Evolutionary conservation across 352 stramenopile species (phyloP).

Genomic region (Pseudoperonospora humuli): DNA sequence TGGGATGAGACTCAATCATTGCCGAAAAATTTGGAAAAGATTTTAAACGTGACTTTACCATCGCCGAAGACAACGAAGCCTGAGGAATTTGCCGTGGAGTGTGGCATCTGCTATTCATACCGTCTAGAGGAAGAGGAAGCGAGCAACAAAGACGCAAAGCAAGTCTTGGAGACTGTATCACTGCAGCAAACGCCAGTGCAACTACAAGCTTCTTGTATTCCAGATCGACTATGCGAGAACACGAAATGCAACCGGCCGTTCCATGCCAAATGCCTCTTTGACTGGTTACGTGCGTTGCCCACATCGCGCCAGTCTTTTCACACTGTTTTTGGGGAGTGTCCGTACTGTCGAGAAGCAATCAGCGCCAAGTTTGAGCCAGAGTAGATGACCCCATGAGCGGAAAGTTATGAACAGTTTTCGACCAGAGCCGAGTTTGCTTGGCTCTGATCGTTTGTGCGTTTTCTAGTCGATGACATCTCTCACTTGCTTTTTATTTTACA

Average conservation of each 20-base stretch:
- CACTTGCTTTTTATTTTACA: slow-evolving; percentile 5
- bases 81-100: slow-evolving; percentile 78
- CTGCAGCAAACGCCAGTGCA: neutral
- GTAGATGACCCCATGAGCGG: slow-evolving; percentile 17
- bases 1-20: slow-evolving; percentile 51
- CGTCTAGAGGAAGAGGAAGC: slow-evolving; percentile 37
- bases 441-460: slow-evolving; percentile 9
- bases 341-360: slow-evolving; percentile 86
- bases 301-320: slow-evolving; percentile 86
- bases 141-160: slow-evolving; percentile 1
- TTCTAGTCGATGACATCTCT: slow-evolving; percentile 8
- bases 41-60: slow-evolving; percentile 57
- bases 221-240: slow-evolving; percentile 84
- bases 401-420: slow-evolving; percentile 13
- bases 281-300: slow-evolving; percentile 85
- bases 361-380: slow-evolving; percentile 57
- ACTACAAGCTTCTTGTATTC: slow-evolving; percentile 31
- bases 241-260: slow-evolving; percentile 76
- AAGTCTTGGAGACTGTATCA: neutral
- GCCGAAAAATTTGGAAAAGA: slow-evolving; percentile 58
- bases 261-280: slow-evolving; percentile 82
- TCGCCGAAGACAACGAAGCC: slow-evolving; percentile 35
- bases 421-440: slow-evolving; percentile 1
- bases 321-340: slow-evolving; percentile 86
- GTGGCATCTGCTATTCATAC: slow-evolving; percentile 87